Percentiles rank a stretch among this genome's conserved stretches.
These are phyloP conservation scores for Musa troglodytarum DNA, from an alignment of 176 grass and related monocot species.

Conservation along the genomic window DNA sequence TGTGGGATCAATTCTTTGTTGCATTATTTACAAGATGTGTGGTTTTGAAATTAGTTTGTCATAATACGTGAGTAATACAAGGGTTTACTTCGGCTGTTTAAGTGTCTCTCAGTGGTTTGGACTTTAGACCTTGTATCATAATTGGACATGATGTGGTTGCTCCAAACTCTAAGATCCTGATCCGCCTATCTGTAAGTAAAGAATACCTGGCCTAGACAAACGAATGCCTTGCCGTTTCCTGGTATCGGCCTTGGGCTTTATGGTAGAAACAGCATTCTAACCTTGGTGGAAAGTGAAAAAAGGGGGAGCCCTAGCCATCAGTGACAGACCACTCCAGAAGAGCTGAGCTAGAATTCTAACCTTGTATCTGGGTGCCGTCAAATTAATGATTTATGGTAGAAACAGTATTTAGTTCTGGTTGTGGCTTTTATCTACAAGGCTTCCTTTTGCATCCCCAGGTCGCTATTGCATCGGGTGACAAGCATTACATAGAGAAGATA, in stretches of 20 bases:
- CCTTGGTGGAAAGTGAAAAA: no score
- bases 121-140: neutral
- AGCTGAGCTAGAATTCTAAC: no score
- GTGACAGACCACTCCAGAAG: no score
- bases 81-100: neutral
- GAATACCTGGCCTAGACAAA: no score
- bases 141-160: neutral
- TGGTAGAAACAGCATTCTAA: no score
- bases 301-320: no score
- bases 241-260: no score
- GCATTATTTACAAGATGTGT: neutral
- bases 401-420: neutral
- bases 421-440: neutral
- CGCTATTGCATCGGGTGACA: slow-evolving; percentile 66
- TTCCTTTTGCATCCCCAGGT: slow-evolving; percentile 34
- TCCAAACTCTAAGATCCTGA: neutral
- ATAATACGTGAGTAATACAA: neutral
- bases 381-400: no score
- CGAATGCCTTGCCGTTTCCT: no score
- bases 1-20: neutral
- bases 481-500: slow-evolving; percentile 59
- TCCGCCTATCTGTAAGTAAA: no score
- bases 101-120: neutral
- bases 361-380: no score
- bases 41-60: neutral